Conservation (phyloP, 352 stramenopile genomes). For the Pythium dissimile region DNA sequence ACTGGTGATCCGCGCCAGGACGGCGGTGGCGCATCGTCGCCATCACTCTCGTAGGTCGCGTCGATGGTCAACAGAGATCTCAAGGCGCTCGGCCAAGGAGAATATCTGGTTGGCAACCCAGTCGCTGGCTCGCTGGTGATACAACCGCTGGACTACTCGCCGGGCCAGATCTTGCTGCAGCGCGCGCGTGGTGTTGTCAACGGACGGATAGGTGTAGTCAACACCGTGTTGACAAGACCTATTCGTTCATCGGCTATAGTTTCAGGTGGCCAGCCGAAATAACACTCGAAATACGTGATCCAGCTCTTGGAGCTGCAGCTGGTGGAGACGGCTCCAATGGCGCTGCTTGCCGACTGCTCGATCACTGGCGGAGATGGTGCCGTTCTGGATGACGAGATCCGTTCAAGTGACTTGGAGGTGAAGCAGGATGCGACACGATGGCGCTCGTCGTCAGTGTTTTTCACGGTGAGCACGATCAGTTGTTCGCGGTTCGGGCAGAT, state of each 20-base stretch:
- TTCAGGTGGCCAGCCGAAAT: constrained; percentile 41
- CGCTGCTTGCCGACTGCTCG: constrained; percentile 15
- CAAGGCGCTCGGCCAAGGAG: constrained; percentile 15
- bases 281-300: constrained; percentile 1
- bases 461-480: constrained; percentile 2
- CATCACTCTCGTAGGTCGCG: constrained; percentile 12
- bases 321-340: constrained; percentile 4
- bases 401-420: neutral
- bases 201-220: too few relatives aligned
- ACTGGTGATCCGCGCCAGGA: constrained; percentile 14
- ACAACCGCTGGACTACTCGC: constrained; percentile 4
- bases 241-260: constrained; percentile 87
- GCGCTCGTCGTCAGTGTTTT: constrained; percentile 3
- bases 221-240: constrained; percentile 89
- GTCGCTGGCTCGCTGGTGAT: constrained; percentile 3
- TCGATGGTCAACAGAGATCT: constrained; percentile 18
- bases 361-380: neutral
- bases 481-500: constrained; percentile 60
- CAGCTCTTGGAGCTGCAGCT: constrained; percentile 8
- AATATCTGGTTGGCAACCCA: constrained; percentile 1
- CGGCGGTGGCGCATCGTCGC: constrained; percentile 5
- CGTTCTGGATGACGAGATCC: neutral
- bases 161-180: constrained; percentile 28
- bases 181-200: constrained; percentile 43
- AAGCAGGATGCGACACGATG: too few relatives aligned